Evolutionary conservation across 345 rosid species (phyloP), one percentile per base, ranked within the genome.

Genomic region (Luvunga scandens): DNA sequence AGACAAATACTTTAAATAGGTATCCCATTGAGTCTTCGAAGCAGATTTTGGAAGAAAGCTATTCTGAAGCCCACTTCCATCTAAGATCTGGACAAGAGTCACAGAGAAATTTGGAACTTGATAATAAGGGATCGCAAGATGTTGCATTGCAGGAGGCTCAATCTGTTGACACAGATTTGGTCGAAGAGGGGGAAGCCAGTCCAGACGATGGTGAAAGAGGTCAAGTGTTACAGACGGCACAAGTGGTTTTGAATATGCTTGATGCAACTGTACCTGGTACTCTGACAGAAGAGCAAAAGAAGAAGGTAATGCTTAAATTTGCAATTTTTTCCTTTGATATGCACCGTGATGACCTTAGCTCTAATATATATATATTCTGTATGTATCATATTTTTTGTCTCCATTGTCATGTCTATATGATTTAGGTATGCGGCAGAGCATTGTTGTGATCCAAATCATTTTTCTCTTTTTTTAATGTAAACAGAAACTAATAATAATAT

Each of bases 191-290:
- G 80, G 85, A 81, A 68, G 80, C 82, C 75, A 57, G 64, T 73
- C 76, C 71, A 59, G 79, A 76, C 59, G 92, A 92, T 71, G 76
- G 78, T 68, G 98, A 91, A 84, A 87, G 73, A 76, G 90, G 97
- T 39, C 81, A 92, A 79, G 88, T 87, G 78, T 74, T 91, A 68
- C 97, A 88, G 83, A 87, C 98, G 80, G 83, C 97, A 57, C 83
- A 89, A 83, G 85, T 93, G 59, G 93, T 92, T 75, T 82, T 93
- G 91, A 92, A 89, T 71, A 91, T 95, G 91, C 93, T 95, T 80
- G 97, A 95, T 86, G 82, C 70, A 82, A 88, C 92, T 59, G 88
- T 89, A 91, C 97, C 99, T 74, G 91, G 89, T 77, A 81, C 84
- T 79, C 82, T 95, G 68, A 81, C 86, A 79, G 90, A 87, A 84